A percentile compares a stretch with the other conserved stretches of the same genome.
These are phyloP conservation scores for Ustilago loliicola DNA, from an alignment of 1,284 basidiomycete genomes.

Conservation along the genomic window DNA sequence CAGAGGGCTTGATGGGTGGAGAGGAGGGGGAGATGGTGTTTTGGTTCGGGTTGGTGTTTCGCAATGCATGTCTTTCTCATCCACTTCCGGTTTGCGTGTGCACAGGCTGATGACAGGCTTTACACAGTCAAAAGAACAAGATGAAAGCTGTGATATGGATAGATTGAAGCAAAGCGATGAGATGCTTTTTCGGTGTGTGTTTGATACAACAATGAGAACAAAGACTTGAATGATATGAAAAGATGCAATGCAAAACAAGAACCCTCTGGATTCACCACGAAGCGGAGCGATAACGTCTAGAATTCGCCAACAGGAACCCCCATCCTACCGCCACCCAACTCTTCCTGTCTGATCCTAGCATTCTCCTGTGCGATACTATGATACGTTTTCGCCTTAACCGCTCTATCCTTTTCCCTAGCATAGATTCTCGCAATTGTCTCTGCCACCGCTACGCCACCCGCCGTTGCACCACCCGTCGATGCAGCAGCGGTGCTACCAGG, in stretches of 20 bases:
- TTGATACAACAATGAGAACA: not conserved
- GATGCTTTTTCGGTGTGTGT: not conserved
- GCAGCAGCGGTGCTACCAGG: conserved; percentile 4
- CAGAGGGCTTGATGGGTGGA: conserved; percentile 76
- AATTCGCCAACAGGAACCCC: conserved; percentile 31
- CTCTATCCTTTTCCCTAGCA: conserved; percentile 50
- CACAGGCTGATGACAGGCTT: not conserved
- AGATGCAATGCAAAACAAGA: conserved; percentile 9
- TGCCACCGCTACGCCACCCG: conserved; percentile 27
- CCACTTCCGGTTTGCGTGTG: not conserved
- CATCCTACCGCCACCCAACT: conserved; percentile 60
- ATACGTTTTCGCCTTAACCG: conserved; percentile 50
- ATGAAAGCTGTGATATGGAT: not conserved
- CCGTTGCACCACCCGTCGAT: not conserved
- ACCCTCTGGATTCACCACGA: not conserved
- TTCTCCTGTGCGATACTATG: conserved; percentile 50
- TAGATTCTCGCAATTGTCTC: conserved; percentile 56
- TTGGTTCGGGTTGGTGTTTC: not conserved
- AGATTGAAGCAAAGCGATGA: conserved; percentile 7
- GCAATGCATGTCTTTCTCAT: conserved; percentile 7
- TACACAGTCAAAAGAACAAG: not conserved
- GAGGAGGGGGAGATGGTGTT: not conserved
- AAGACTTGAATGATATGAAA: not conserved
- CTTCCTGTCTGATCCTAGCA: conserved; percentile 50
- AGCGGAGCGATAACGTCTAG: not conserved